A percentile compares a stretch with the other conserved stretches of the same genome.
These are phyloP conservation scores for Saturnispora galanensis DNA, from an alignment of 805 yeast genomes.

Conservation along the genomic window DNA sequence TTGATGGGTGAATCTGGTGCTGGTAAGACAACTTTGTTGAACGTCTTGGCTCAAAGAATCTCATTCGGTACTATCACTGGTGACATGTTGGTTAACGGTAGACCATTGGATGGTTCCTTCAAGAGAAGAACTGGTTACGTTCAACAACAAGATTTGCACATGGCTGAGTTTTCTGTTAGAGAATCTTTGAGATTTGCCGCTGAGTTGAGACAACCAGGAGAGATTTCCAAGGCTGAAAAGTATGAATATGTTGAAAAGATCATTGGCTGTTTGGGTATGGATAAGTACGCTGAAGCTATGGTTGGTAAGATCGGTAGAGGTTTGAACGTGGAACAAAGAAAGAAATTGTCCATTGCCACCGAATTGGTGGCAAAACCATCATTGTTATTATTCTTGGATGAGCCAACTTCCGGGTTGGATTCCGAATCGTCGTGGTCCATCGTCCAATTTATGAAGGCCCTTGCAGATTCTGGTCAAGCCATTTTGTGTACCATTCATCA, in stretches of 20 bases:
- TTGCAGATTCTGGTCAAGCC: constrained; percentile 45
- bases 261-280: constrained; percentile 32
- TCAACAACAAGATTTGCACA: constrained; percentile 46
- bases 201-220: constrained; percentile 37
- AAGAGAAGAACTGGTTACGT: constrained; percentile 48
- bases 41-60: constrained; percentile 42
- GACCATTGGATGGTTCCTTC: constrained; percentile 37
- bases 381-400: constrained; percentile 44
- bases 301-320: constrained; percentile 39
- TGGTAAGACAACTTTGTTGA: constrained; percentile 51
- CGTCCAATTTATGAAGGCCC: constrained; percentile 37
- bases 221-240: constrained; percentile 32
- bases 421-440: constrained; percentile 54
- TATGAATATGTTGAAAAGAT: constrained; percentile 35
- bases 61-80: constrained; percentile 49
- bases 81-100: constrained; percentile 47
- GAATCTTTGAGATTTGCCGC: constrained; percentile 42
- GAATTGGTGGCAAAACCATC: constrained; percentile 47
- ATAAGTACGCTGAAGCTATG: constrained; percentile 42
- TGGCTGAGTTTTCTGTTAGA: constrained; percentile 40
- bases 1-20: constrained; percentile 61
- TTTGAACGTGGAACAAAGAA: constrained; percentile 45
- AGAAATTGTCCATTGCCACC: constrained; percentile 43
- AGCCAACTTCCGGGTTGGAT: constrained; percentile 49
- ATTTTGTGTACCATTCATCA: constrained; percentile 50